Evolutionary conservation across 495 filamentous ascomycete genomes (phyloP).

Genomic region (Hyaloscypha hepaticicola): DNA sequence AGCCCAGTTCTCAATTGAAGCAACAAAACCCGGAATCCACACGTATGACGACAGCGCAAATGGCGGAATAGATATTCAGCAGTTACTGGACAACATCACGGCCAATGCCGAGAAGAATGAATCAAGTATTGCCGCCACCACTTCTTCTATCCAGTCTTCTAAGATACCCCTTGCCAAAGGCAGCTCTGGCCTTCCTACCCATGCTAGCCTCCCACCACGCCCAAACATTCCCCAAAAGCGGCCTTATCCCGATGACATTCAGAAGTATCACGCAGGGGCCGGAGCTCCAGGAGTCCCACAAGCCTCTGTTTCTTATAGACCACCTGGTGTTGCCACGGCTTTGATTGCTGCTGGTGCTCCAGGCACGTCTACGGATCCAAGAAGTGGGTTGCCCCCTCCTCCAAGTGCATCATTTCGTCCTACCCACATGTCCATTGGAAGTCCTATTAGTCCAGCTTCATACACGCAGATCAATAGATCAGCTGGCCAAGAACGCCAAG

Average conservation of each 20-base stretch:
- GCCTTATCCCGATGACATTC: constrained; percentile 38
- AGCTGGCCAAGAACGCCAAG: constrained; percentile 22
- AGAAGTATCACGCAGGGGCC: constrained; percentile 33
- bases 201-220: constrained; percentile 39
- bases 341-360: constrained; percentile 40
- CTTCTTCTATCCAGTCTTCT: constrained; percentile 38
- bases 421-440: constrained; percentile 27
- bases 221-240: constrained; percentile 44
- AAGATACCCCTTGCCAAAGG: constrained; percentile 38
- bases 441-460: constrained; percentile 30
- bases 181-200: constrained; percentile 39
- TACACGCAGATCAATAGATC: constrained; percentile 21
- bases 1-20: constrained; percentile 19
- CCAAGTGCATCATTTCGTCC: constrained; percentile 52
- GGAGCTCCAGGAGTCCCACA: constrained; percentile 31
- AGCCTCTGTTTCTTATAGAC: constrained; percentile 46
- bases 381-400: constrained; percentile 57
- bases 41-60: constrained; percentile 38
- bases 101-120: constrained; percentile 40
- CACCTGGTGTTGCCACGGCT: constrained; percentile 32
- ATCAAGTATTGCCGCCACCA: constrained; percentile 27
- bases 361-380: constrained; percentile 51
- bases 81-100: constrained; percentile 51
- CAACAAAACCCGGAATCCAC: constrained; percentile 10
- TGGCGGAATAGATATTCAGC: constrained; percentile 48